phyloP scores from a whole-genome alignment of 805 yeast genomes.

The Lipomyces yamanashiensis region DNA sequence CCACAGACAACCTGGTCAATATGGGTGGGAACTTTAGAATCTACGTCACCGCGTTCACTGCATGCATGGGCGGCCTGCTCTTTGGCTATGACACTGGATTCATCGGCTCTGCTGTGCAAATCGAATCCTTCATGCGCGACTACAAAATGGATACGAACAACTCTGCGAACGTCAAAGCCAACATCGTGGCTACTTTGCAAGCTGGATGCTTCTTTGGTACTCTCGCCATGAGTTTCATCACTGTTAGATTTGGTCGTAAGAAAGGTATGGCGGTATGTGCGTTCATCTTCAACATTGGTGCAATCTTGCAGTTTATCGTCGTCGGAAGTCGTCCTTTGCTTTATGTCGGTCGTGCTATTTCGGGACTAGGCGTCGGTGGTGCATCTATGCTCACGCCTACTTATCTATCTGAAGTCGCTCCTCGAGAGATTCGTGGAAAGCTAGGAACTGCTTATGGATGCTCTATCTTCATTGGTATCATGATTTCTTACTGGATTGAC shows the following conservation, averaged over 20 bases:
- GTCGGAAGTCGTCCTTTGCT: constrained; percentile 40
- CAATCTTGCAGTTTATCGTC: constrained; percentile 39
- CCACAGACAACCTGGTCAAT: not conserved
- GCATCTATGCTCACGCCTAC: constrained; percentile 71
- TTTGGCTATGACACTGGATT: constrained; percentile 63
- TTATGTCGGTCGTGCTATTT: constrained; percentile 59
- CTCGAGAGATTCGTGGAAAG: constrained; percentile 50
- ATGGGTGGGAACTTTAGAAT: constrained; percentile 50
- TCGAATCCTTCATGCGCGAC: constrained; percentile 52
- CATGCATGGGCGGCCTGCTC: constrained; percentile 56
- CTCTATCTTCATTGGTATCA: constrained; percentile 56
- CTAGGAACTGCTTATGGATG: constrained; percentile 63
- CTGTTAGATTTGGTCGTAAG: constrained; percentile 49
- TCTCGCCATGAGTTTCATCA: constrained; percentile 50
- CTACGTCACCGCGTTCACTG: constrained; percentile 51
- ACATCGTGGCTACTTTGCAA: constrained; percentile 34
- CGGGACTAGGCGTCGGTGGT: constrained; percentile 76
- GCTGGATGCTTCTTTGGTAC: constrained; percentile 48
- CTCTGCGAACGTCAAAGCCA: constrained; percentile 32
- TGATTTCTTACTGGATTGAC: constrained; percentile 57
- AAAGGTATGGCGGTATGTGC: constrained; percentile 61
- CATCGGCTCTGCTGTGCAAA: constrained; percentile 58
- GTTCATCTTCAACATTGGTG: constrained; percentile 42
- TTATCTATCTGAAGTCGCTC: constrained; percentile 57
- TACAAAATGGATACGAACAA: constrained; percentile 51